phyloP scores from a whole-genome alignment of 2,329 filamentous ascomycete species.

The Colletotrichum tofieldiae region DNA sequence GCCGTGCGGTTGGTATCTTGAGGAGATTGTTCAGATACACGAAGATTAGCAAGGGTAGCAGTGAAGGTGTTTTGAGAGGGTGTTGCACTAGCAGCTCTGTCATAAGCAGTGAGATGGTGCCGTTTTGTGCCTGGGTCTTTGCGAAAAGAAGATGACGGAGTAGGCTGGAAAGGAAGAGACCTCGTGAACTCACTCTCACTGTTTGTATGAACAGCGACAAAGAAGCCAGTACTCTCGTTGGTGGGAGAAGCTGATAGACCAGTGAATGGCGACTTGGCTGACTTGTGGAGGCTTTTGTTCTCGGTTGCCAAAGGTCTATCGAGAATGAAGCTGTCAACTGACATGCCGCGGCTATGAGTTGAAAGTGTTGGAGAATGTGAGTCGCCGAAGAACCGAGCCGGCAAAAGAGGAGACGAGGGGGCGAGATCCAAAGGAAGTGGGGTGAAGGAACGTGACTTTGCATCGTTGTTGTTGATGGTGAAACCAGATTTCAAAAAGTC shows the following conservation, averaged over 20 bases:
- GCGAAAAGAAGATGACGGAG: not conserved
- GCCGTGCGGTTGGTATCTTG: not conserved
- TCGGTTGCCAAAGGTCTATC: not conserved
- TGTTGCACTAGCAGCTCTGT: constrained; percentile 22
- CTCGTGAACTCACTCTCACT: constrained; percentile 10
- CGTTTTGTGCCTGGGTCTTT: not conserved
- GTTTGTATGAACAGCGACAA: constrained; percentile 23
- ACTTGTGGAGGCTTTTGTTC: not conserved
- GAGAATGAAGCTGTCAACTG: constrained; percentile 17
- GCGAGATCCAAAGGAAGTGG: constrained; percentile 35
- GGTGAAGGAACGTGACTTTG: constrained; percentile 27
- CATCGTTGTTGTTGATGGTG: not conserved
- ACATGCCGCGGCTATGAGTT: not conserved
- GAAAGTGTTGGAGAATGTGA: constrained; percentile 7
- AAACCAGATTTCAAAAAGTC: constrained; percentile 12
- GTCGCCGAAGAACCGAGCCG: constrained; percentile 19
- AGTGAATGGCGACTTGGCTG: not conserved
- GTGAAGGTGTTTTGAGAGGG: not conserved
- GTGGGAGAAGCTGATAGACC: constrained; percentile 1
- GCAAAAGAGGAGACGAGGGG: constrained; percentile 33
- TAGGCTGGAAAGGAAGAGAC: not conserved
- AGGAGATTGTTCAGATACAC: not conserved
- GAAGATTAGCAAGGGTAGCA: constrained; percentile 10
- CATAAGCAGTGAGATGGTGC: not conserved
- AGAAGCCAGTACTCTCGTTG: not conserved